Evolutionary conservation across 768 basidiomycete genomes (phyloP).

Genomic region (Pulveroboletus ravenelii): DNA sequence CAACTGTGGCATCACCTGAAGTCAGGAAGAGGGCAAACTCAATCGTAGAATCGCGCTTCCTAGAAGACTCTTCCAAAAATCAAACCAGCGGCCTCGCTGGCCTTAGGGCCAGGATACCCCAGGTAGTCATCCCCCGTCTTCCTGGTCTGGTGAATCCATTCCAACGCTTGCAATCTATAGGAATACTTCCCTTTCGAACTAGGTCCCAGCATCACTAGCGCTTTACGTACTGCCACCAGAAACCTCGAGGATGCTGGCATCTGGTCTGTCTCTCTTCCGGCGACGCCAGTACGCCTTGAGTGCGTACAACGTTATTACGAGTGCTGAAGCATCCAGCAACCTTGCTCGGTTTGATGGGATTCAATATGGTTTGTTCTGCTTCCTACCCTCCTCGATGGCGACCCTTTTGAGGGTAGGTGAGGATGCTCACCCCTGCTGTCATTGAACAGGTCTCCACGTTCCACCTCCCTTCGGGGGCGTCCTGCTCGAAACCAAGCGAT

Average conservation of each 20-base stretch:
- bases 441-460: conserved; percentile 46
- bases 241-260: conserved; percentile 50
- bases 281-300: conserved; percentile 71
- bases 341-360: conserved; percentile 87
- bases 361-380: conserved; percentile 59
- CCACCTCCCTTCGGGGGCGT: conserved; percentile 37
- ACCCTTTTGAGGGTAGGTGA: background rate
- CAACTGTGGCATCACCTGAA: conserved; percentile 55
- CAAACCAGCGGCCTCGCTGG: conserved; percentile 36
- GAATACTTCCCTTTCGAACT: conserved; percentile 82
- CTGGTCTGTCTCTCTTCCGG: conserved; percentile 69
- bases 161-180: conserved; percentile 21
- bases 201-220: conserved; percentile 38
- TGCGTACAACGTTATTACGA: conserved; percentile 94
- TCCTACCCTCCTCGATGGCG: background rate
- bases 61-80: background rate
- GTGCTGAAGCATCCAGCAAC: conserved; percentile 91
- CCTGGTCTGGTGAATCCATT: background rate
- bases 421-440: background rate
- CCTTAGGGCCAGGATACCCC: conserved; percentile 71
- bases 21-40: conserved; percentile 35
- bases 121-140: conserved; percentile 38
- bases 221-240: conserved; percentile 44
- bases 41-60: conserved; percentile 14
- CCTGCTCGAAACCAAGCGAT: conserved; percentile 45